Percentiles rank a stretch among this genome's conserved stretches.
These are phyloP conservation scores for Lactarius akahatsu DNA, from an alignment of 768 basidiomycete species.

Conservation along the genomic window DNA sequence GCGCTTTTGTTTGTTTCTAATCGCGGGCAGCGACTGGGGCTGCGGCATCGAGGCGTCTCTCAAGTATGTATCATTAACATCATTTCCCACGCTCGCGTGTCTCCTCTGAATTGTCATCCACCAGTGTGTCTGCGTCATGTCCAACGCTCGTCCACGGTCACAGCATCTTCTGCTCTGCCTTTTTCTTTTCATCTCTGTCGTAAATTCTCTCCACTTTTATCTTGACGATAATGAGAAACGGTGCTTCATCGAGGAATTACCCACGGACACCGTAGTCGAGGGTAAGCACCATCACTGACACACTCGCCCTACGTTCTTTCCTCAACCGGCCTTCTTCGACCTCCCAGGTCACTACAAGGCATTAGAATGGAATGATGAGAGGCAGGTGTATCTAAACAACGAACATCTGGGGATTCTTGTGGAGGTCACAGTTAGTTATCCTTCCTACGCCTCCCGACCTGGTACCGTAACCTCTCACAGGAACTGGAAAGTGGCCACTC, in stretches of 20 bases:
- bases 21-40: slow-evolving; percentile 58
- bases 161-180: slow-evolving; percentile 37
- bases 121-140: slow-evolving; percentile 12
- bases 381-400: slow-evolving; percentile 67
- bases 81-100: slow-evolving; percentile 4
- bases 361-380: slow-evolving; percentile 81
- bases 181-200: slow-evolving; percentile 44
- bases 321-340: background rate
- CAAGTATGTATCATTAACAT: background rate
- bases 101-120: slow-evolving; percentile 10
- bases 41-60: slow-evolving; percentile 40
- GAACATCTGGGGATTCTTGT: slow-evolving; percentile 84
- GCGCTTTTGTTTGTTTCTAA: slow-evolving; percentile 87
- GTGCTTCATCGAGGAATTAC: slow-evolving; percentile 96
- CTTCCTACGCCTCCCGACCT: background rate
- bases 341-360: slow-evolving; percentile 84
- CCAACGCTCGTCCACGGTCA: slow-evolving; percentile 11
- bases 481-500: slow-evolving; percentile 80
- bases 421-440: slow-evolving; percentile 73
- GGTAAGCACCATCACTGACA: slow-evolving; percentile 46
- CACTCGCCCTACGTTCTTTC: background rate
- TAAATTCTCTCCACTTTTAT: slow-evolving; percentile 91
- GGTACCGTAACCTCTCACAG: slow-evolving; percentile 42
- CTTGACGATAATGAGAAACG: slow-evolving; percentile 90
- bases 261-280: slow-evolving; percentile 92